Evolutionary conservation across 2,329 filamentous ascomycete species (phyloP), one percentile per base, ranked within the genome.

Genomic region (Talaromyces sp.): DNA sequence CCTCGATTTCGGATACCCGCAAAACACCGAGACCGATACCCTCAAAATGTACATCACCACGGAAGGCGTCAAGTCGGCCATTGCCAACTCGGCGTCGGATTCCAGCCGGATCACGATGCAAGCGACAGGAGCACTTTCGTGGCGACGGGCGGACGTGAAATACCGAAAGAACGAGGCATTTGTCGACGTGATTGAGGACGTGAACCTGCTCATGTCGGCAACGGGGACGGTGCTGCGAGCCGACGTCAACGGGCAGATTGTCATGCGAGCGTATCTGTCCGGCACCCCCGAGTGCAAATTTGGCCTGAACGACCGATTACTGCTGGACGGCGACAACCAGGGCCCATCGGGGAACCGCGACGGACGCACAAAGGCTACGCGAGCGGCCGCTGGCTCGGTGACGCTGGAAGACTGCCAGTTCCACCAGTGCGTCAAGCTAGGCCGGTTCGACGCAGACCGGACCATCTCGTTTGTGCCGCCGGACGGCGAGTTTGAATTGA

Each of bases 11-110:
- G 95, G 95, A 64, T 99, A 99, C 75, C 95, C 95, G 35, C 95
- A 99, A 76, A 98, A 98, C 76, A 99, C 95, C 64, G 95, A 99
- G 79, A 96, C 93, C 58, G 95, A 99, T 75, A 98, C 95, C 17
- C 82, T 99, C 69, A 99, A 99, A 79, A 98, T 98, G 93, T 99
- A 99, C 82, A 99, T 99, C 72, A 99, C 96, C 50, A 99, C 95
- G 38, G 95, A 99, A 80, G 95, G 95, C 61, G 93, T 99, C 78
- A 97, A 97, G 77, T 96, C 92, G 32, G 92, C 77, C 35, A 79
- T 80, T 60, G 67, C 87, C 84, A 66, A 89, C 87, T 78, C 76
- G 73, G 73, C 70, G 51, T 91, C 96, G 73, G 93, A 99, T 75
- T 97, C 93, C 56, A 93, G 92, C 67, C 95, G 93, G 75, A 99